Percentiles rank a stretch among this genome's conserved stretches.
Conservation (phyloP, 2,329 filamentous ascomycete genomes). For the Pezicula neosporulosa region DNA sequence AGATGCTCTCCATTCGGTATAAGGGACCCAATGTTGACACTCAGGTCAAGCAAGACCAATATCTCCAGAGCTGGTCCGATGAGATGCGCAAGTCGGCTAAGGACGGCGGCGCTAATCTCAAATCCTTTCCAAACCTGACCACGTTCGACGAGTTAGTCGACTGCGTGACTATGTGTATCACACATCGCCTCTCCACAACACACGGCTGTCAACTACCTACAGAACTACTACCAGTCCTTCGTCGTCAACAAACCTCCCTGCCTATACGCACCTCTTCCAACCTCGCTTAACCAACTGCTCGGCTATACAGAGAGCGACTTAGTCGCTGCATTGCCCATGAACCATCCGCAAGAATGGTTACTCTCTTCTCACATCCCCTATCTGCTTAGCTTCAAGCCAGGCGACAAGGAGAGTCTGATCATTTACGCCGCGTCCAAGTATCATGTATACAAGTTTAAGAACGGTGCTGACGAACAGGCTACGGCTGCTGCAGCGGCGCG, state of each 20-base stretch:
- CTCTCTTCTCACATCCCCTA: conserved; percentile 41
- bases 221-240: conserved; percentile 47
- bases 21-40: conserved; percentile 29
- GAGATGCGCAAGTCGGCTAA: too few species aligned
- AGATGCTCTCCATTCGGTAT: conserved; percentile 33
- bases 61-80: too few species aligned
- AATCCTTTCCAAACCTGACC: conserved; percentile 37
- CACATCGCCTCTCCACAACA: conserved; percentile 48
- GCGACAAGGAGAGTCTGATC: too few species aligned
- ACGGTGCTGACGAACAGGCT: too few species aligned
- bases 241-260: conserved; percentile 40
- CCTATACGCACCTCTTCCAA: conserved; percentile 32
- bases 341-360: conserved; percentile 39
- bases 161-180: conserved; percentile 48
- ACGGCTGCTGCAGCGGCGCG: too few species aligned
- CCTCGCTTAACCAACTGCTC: conserved; percentile 26
- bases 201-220: conserved; percentile 48
- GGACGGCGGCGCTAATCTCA: too few species aligned
- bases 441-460: too few species aligned
- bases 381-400: conserved; percentile 35
- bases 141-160: conserved; percentile 39
- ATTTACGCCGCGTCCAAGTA: conserved; percentile 22
- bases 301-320: conserved; percentile 31
- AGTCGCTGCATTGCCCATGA: conserved; percentile 37
- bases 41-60: too few species aligned